Percentiles rank a stretch among this genome's conserved stretches.
Evolutionary conservation across 331 rosid species (phyloP).

Genomic region (Arachis monticola): DNA sequence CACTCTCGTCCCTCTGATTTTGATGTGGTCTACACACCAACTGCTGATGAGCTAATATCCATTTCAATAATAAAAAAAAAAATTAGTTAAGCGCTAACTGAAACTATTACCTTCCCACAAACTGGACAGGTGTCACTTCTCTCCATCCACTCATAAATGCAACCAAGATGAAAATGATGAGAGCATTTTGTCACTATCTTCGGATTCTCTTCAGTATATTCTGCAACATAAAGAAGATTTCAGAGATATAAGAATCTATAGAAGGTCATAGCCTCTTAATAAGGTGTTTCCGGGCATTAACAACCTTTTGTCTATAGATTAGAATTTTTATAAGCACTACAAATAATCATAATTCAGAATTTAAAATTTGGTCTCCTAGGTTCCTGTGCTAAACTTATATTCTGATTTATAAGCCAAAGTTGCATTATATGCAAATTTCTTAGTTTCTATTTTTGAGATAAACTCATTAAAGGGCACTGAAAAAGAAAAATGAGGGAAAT

Average conservation of each 20-base stretch:
- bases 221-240: conserved; percentile 47
- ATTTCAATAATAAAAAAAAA: conserved; percentile 11
- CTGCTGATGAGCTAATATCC: conserved; percentile 8
- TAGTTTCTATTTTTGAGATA: conserved; percentile 9
- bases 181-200: conserved; percentile 91
- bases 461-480: not conserved
- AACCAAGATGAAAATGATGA: conserved; percentile 97
- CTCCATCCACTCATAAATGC: conserved; percentile 99
- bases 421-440: conserved; percentile 18
- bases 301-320: conserved; percentile 32
- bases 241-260: conserved; percentile 37
- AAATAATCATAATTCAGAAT: not conserved
- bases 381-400: conserved; percentile 20
- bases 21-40: not conserved
- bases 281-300: conserved; percentile 26
- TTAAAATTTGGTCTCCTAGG: not conserved
- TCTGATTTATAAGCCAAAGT: not conserved
- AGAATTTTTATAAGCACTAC: not conserved
- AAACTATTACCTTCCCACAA: conserved; percentile 88
- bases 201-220: conserved; percentile 90
- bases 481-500: not conserved
- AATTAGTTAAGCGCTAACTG: conserved; percentile 26
- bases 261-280: conserved; percentile 15
- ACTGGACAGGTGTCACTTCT: conserved; percentile 99
- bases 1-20: conserved; percentile 1